Conservation (phyloP, 1,139 yeast species). For the Geotrichum australiense region DNA sequence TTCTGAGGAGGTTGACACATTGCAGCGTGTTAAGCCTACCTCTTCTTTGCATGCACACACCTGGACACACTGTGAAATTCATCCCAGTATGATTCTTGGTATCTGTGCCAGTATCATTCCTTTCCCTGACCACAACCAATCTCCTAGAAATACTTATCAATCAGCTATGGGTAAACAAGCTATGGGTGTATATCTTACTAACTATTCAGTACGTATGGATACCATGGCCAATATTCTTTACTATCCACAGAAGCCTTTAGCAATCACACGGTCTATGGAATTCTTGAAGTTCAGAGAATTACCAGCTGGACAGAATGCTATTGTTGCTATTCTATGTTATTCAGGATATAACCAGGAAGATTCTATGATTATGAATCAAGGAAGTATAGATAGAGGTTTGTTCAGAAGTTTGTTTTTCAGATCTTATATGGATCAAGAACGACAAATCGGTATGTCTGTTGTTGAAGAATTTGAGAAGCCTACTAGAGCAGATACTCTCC, state of each 20-base stretch:
- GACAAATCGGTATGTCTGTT: conserved; percentile 96
- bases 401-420: conserved; percentile 94
- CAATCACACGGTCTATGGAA: conserved; percentile 99
- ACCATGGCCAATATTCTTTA: conserved; percentile 97
- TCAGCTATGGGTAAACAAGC: conserved; percentile 99
- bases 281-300: conserved; percentile 92
- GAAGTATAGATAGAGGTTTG: conserved; percentile 92
- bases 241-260: conserved; percentile 98
- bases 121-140: conserved; percentile 98
- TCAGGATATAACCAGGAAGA: conserved; percentile 99
- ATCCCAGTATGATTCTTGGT: conserved; percentile 97
- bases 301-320: conserved; percentile 99
- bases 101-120: conserved; percentile 99
- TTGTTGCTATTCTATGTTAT: conserved; percentile 96
- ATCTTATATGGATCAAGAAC: conserved; percentile 97
- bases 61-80: conserved; percentile 97
- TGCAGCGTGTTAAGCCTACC: conserved; percentile 76
- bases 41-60: conserved; percentile 65
- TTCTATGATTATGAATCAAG: conserved; percentile 99
- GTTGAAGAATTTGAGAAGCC: conserved; percentile 96
- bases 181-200: conserved; percentile 98
- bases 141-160: conserved; percentile 98
- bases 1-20: conserved; percentile 56
- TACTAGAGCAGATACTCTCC: conserved; percentile 83
- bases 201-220: conserved; percentile 96